Evolutionary conservation across 176 grass and related monocot genomes (phyloP), one percentile per base, ranked within the genome.

Genomic region (Eleusine indica): DNA sequence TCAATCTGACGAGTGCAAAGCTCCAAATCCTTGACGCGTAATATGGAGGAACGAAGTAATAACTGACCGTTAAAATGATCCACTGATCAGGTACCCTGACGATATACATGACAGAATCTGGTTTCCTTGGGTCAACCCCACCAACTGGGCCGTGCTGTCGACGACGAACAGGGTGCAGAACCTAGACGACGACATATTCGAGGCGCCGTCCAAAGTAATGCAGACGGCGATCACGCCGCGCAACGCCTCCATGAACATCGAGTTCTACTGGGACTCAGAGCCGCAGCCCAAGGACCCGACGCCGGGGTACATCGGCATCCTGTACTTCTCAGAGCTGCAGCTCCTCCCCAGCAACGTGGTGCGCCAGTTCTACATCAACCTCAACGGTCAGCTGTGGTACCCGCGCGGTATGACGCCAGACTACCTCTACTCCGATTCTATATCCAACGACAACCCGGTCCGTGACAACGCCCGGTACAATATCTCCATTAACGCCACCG

Each of bases 291-390:
- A 58, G 5, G 62, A 84, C 69, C 46, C 51, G 0, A 21, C 8
- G 7, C 84, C 78, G 0, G 61, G 68, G 39, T 88, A 56, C 62
- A 35, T 80, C 13, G 37, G 0, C 56, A 77, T 61, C 66, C 6
- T 90, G 15, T 47, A 88, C 76, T 71, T 92, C 38, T 2, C 47
- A 7, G 93, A 92, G 78, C 49, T 90, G 21, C n/a, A 89, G 61
- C 3, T 71, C 7, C 65, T 92, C 7, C 61, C 66, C 1, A 9
- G 21, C 39, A 86, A 84, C 32, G 66, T 21, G 51, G 17, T 49
- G 44, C 86, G 93, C 0, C 13, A 57, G 44, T 84, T 95, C 65
- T 37, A 86, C 58, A 0, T 95, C 41, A 38, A 54, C 37, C 2
- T 90, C 32, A 67, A 88, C 48, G 77, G 30, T 21, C 4, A 16